A percentile compares a stretch with the other conserved stretches of the same genome.
Conservation (phyloP, 768 basidiomycete genomes). For the Hemileccinum rubropunctum region DNA sequence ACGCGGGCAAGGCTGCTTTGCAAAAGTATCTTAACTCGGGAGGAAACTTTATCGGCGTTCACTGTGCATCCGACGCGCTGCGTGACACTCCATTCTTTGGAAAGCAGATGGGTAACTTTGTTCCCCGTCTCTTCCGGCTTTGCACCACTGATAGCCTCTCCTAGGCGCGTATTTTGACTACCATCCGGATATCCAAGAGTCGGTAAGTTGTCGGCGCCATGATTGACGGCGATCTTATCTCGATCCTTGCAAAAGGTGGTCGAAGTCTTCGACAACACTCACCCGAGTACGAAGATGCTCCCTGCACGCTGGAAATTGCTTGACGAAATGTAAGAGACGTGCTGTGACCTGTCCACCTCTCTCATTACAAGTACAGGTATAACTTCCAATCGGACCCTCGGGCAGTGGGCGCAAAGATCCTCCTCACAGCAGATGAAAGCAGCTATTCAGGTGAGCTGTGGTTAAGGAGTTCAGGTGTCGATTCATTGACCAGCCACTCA, state of each 20-base stretch:
- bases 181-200: constrained; percentile 62
- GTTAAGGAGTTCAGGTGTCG: background rate
- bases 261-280: constrained; percentile 50
- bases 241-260: constrained; percentile 44
- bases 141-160: constrained; percentile 2
- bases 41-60: constrained; percentile 70
- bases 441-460: constrained; percentile 51
- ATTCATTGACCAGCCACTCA: background rate
- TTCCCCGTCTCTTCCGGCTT: background rate
- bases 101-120: constrained; percentile 49
- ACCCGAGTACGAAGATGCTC: constrained; percentile 60
- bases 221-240: background rate
- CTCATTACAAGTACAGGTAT: constrained; percentile 43
- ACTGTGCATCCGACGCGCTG: constrained; percentile 62
- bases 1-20: constrained; percentile 56
- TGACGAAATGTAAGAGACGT: constrained; percentile 55
- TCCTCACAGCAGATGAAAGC: constrained; percentile 64
- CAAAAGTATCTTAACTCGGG: constrained; percentile 63
- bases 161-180: constrained; percentile 69
- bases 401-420: constrained; percentile 53
- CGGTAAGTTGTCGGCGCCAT: constrained; percentile 40
- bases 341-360: constrained; percentile 3
- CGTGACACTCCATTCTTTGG: constrained; percentile 56
- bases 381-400: constrained; percentile 74
- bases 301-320: constrained; percentile 50